Base-by-base conservation (phyloP, 2,329 filamentous ascomycete species). In the Exophiala phaeomuriformis region DNA sequence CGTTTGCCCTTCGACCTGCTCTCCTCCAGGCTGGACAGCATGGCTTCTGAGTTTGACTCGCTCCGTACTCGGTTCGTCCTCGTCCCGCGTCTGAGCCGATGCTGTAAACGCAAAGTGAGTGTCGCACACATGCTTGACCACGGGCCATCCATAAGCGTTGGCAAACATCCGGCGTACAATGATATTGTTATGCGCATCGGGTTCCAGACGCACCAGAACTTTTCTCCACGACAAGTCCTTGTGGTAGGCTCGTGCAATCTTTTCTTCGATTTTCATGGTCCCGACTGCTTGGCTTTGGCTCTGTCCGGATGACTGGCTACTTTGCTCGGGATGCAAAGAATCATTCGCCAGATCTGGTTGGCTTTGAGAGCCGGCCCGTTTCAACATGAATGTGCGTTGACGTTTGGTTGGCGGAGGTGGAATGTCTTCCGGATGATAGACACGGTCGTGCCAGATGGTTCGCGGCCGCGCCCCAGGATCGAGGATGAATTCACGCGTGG, bases 151-250 rank as follows among this genome's bases (percentile, higher is more conserved):
- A 64, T 95, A 95, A 0, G 93, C 93, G 65, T 98, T 98, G 52
- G 90, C 85, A 68, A 98, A 98, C 84, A 90, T 95, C 52, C 93
- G 85, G 10, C 93, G 85, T 28, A 98, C 93, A 56, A 97, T 86
- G 61, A 98, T 95, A 69, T 98, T 98, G 71, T 98, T 98, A 73
- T 98, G 93, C 0, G 93, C 93, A 70, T 98, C 93, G 0, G 93
- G 93, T 67, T 98, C 91, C 2, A 98, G 77, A 50, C 93, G 86
- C 9, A 98, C 93, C 3, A 98, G 80, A 1, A 98, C 93, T 68
- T 98, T 98, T 43, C 93, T 86, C 93, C 93, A 98, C 1, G 88
- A 88, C 19, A 98, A 72, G 59, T 89, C 89, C 8, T 84, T 83
- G 68, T 98, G 93, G 71, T 98, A 98, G 9, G 90, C 93, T 44